Conservation (phyloP, 78 protist species). For the Cavenderia fasciculata region DNA sequence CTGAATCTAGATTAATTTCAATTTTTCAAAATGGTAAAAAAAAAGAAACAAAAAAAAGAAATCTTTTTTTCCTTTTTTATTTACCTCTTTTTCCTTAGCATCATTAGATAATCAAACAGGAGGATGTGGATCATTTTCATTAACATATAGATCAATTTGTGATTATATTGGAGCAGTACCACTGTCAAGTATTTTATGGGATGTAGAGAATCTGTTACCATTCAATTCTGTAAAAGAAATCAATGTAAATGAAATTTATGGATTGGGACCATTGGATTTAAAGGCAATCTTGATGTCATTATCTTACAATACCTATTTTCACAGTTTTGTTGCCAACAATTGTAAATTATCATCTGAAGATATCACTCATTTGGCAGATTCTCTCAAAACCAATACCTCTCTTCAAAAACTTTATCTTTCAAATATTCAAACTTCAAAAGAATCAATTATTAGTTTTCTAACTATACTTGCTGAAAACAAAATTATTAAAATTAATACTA, state of each 20-base stretch:
- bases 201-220: constrained; percentile 57
- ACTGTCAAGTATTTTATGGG: constrained; percentile 34
- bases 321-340: constrained; percentile 17
- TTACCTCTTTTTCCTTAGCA: no score
- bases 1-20: constrained; percentile 28
- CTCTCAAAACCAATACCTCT: constrained; percentile 20
- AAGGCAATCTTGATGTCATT: constrained; percentile 46
- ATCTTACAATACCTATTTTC: constrained; percentile 53
- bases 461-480: constrained; percentile 36
- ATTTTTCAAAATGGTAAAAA: constrained; percentile 20
- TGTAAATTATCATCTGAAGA: constrained; percentile 43
- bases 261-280: constrained; percentile 1
- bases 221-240: constrained; percentile 30
- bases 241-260: constrained; percentile 43
- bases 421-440: constrained; percentile 40
- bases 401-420: constrained; percentile 3
- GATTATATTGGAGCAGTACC: constrained; percentile 55
- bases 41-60: no score
- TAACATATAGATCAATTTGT: constrained; percentile 62
- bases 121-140: constrained; percentile 60
- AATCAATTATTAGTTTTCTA: constrained; percentile 20
- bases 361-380: constrained; percentile 18
- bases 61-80: no score
- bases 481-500: not conserved
- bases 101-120: not conserved